Conservation (phyloP, 345 rosid species). For the Kernera saxatilis region DNA sequence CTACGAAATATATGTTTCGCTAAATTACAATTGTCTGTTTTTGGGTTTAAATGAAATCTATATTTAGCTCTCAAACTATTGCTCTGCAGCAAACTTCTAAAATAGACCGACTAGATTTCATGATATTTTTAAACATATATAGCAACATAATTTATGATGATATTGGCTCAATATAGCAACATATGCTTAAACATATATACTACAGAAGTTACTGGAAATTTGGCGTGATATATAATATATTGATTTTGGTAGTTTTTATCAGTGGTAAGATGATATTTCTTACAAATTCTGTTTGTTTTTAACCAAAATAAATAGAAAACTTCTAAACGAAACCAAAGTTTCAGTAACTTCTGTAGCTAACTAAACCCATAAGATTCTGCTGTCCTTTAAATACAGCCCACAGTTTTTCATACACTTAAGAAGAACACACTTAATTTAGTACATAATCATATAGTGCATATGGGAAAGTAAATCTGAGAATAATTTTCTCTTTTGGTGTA, state of each 20-base stretch:
- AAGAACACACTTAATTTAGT: background rate
- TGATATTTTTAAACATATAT: background rate
- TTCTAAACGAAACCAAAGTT: background rate
- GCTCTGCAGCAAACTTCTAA: constrained; percentile 10
- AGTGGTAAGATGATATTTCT: no score
- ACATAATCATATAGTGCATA: background rate
- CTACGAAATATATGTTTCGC: background rate
- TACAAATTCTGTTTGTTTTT: no score
- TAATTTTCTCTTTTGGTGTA: background rate
- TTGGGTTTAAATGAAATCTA: background rate
- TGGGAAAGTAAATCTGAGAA: background rate
- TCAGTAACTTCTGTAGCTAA: background rate
- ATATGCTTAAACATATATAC: no score
- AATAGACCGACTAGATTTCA: background rate
- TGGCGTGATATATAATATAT: background rate
- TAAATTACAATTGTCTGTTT: background rate
- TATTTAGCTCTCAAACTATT: background rate
- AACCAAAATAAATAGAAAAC: no score
- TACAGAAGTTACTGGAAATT: no score
- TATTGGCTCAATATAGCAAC: background rate
- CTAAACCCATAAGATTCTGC: background rate
- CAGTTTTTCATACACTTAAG: background rate
- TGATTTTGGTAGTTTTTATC: background rate
- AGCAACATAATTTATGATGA: background rate
- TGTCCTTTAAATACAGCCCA: background rate